Evolutionary conservation across 1,284 basidiomycete genomes (phyloP).

Genomic region (Meripilus lineatus): DNA sequence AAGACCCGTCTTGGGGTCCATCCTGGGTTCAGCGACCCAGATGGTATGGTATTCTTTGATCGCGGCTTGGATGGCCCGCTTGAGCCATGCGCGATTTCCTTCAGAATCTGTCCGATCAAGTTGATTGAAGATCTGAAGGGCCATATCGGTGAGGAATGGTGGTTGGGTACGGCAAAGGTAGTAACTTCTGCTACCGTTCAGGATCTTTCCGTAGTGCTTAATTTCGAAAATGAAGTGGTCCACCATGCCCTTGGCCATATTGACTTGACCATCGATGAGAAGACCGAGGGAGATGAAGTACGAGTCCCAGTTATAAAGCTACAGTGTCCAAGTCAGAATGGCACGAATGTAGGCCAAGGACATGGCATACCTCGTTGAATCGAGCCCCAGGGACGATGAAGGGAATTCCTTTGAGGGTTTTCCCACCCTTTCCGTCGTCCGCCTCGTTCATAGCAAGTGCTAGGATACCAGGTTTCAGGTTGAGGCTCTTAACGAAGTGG

Average conservation of each 20-base stretch:
- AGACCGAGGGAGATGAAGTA: conserved; percentile 95
- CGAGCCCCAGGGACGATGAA: conserved; percentile 97
- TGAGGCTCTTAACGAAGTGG: conserved; percentile 87
- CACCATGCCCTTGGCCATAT: conserved; percentile 95
- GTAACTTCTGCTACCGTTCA: conserved; percentile 78
- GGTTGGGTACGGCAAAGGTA: conserved; percentile 96
- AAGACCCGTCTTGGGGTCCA: conserved; percentile 90
- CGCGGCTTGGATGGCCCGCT: conserved; percentile 91
- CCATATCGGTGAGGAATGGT: conserved; percentile 98
- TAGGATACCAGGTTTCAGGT: conserved; percentile 89
- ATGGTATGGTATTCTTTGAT: conserved; percentile 99
- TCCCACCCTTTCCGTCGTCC: conserved; percentile 73
- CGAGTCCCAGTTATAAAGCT: conserved; percentile 91
- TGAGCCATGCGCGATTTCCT: conserved; percentile 88
- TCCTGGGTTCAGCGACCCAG: conserved; percentile 91
- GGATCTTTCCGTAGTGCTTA: conserved; percentile 91
- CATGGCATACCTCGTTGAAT: conserved; percentile 82
- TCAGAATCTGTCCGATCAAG: conserved; percentile 82
- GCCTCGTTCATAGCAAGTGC: conserved; percentile 94
- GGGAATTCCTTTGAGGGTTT: conserved; percentile 87
- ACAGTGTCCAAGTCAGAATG: conserved; percentile 7
- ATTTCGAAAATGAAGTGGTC: conserved; percentile 99
- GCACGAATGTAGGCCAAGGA: neutral
- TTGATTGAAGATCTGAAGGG: conserved; percentile 95
- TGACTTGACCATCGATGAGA: conserved; percentile 89